phyloP scores from a whole-genome alignment of 768 basidiomycete genomes.

The Amanita subjunquillea region DNA sequence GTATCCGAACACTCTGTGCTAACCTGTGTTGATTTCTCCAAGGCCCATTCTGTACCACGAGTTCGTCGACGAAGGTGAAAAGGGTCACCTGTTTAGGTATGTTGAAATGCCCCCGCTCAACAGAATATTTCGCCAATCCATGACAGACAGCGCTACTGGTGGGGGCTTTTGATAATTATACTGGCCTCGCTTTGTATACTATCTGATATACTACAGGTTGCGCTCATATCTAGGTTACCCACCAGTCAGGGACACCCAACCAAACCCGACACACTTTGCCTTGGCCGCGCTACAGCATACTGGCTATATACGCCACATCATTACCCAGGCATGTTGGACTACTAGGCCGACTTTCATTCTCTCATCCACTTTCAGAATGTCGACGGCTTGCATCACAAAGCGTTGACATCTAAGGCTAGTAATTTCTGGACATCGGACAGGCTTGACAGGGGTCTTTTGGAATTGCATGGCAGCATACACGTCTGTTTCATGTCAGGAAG shows the following conservation, averaged over 20 bases:
- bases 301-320: slow-evolving; percentile 44
- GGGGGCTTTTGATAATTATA: slow-evolving; percentile 7
- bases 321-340: slow-evolving; percentile 56
- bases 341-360: background rate
- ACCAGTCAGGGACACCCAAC: slow-evolving; percentile 69
- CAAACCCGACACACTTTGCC: slow-evolving; percentile 85
- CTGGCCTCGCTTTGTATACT: background rate
- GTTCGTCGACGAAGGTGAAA: slow-evolving; percentile 59
- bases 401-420: slow-evolving; percentile 29
- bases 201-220: slow-evolving; percentile 32
- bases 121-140: slow-evolving; percentile 1
- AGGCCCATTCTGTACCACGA: slow-evolving; percentile 79
- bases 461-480: slow-evolving; percentile 85
- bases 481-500: slow-evolving; percentile 22
- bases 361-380: slow-evolving; percentile 46
- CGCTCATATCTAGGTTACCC: slow-evolving; percentile 81
- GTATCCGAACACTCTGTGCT: slow-evolving; percentile 1
- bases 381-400: slow-evolving; percentile 90
- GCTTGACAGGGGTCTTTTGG: slow-evolving; percentile 44
- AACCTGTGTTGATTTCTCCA: background rate
- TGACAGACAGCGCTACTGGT: slow-evolving; percentile 78
- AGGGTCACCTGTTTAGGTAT: slow-evolving; percentile 65
- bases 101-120: slow-evolving; percentile 11
- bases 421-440: slow-evolving; percentile 25
- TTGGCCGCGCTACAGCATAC: slow-evolving; percentile 75